Conservation (phyloP, 345 rosid species). For the Salix brachista region DNA sequence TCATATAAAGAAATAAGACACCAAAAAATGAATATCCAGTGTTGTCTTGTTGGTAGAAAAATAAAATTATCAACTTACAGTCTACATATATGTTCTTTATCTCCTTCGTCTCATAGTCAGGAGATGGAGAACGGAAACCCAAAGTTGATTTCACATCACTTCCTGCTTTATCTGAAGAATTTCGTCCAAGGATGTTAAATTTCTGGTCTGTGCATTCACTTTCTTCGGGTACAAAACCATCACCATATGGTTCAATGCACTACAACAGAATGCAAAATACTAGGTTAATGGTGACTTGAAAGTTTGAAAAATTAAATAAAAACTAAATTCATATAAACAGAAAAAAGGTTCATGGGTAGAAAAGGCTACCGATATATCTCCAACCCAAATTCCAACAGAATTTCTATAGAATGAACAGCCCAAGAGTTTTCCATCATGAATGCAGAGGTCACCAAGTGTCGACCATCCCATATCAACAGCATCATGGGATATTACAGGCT, state of each 20-base stretch:
- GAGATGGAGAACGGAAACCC: conserved; percentile 45
- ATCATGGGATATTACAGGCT: conserved; percentile 88
- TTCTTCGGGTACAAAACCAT: conserved; percentile 36
- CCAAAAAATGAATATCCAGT: background rate
- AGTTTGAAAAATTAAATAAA: background rate
- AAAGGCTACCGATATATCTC: conserved; percentile 59
- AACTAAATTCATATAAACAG: background rate
- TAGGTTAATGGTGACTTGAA: background rate
- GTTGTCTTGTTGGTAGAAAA: background rate
- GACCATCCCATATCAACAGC: conserved; percentile 91
- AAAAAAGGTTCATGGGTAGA: background rate
- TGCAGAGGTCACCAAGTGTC: conserved; percentile 80
- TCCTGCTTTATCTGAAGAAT: conserved; percentile 43
- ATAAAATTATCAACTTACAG: conserved; percentile 48
- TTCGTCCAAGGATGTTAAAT: conserved; percentile 38
- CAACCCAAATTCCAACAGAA: conserved; percentile 90
- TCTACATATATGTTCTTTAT: conserved; percentile 95
- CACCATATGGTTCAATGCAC: conserved; percentile 82
- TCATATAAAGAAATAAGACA: background rate
- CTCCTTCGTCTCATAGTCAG: conserved; percentile 67
- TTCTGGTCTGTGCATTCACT: conserved; percentile 42
- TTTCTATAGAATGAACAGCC: conserved; percentile 79
- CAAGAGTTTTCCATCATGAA: conserved; percentile 77
- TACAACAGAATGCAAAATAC: conserved; percentile 24
- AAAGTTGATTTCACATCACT: conserved; percentile 36